Base-by-base conservation (phyloP, 495 filamentous ascomycete genomes). In the Alectoria sarmentosa region DNA sequence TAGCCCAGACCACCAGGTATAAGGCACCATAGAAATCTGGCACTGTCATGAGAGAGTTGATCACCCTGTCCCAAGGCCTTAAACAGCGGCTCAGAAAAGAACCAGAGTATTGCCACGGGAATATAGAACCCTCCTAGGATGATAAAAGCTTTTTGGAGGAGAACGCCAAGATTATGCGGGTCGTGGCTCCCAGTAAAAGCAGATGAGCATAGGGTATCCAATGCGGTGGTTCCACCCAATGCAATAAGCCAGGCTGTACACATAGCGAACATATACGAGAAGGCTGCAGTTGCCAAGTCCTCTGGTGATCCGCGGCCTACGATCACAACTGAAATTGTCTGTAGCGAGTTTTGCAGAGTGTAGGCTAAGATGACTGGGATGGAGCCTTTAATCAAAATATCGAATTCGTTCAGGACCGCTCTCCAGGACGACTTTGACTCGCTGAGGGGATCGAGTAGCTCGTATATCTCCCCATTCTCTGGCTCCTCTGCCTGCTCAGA, bases 221-320 rank as follows among this genome's bases (percentile, higher is more conserved):
- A 78, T 3, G 92, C 92, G 2, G 91, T 97, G 3, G 91, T 93
- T 9, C 92, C 92, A n/a, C 92, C 92, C 5, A 97, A 79, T 0
- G 87, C 92, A 69, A 97, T 89, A 60, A 97, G 80, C 92, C 92
- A 96, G 1, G 83, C 92, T 1, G 90, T 93, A 15, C 90, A 85
- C 87, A 91, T 90, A 48, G 92, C 92, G 67, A 96, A 97, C 92
- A 96, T 92, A 76, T 93, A 90, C 1, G 88, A 88, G 74, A 96
- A 96, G 13, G 92, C 91, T 9, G 89, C 88, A 0, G 89, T 89
- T 3, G 92, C 88, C 13, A 97, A 78, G 26, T 90, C 85, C 72
- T 93, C 86, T 1, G 92, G 89, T 2, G 88, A 91, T 13, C 90
- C 78, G 14, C 90, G 85, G 28, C 92, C 92, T 26, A 91, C 90